These are phyloP conservation scores for Evansstolkia leycettana DNA, from an alignment of 495 filamentous ascomycete genomes.

Conservation along the genomic window DNA sequence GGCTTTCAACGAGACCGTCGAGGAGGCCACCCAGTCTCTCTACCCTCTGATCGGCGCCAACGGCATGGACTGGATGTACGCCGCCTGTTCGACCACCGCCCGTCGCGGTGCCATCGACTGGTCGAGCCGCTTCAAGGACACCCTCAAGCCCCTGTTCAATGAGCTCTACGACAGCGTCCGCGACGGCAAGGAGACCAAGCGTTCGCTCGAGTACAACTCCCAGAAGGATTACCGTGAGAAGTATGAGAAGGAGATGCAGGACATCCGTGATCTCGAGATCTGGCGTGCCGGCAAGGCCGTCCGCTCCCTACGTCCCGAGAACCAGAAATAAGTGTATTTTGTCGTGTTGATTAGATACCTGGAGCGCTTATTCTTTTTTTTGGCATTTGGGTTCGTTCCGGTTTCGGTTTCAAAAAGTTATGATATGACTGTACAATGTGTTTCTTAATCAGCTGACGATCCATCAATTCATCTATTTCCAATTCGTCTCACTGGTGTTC, in stretches of 20 bases:
- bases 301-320: constrained; percentile 83
- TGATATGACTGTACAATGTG: constrained; percentile 30
- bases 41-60: constrained; percentile 94
- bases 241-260: constrained; percentile 91
- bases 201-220: constrained; percentile 88
- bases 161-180: constrained; percentile 85
- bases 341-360: constrained; percentile 5
- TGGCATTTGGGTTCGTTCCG: too few species aligned
- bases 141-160: constrained; percentile 96
- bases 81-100: constrained; percentile 96
- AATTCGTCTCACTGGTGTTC: too few species aligned
- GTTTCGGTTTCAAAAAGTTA: constrained; percentile 14
- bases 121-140: constrained; percentile 88
- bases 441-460: not conserved
- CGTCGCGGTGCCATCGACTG: constrained; percentile 98
- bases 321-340: constrained; percentile 57
- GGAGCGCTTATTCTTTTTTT: too few species aligned
- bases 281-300: constrained; percentile 98
- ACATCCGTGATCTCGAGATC: constrained; percentile 95
- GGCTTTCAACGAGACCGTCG: constrained; percentile 99
- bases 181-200: constrained; percentile 82
- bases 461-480: too few species aligned
- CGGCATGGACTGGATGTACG: constrained; percentile 99
- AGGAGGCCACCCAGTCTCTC: constrained; percentile 95
- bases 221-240: constrained; percentile 90